phyloP scores from a whole-genome alignment of 345 rosid genomes.

The Pugionium dolabratum region DNA sequence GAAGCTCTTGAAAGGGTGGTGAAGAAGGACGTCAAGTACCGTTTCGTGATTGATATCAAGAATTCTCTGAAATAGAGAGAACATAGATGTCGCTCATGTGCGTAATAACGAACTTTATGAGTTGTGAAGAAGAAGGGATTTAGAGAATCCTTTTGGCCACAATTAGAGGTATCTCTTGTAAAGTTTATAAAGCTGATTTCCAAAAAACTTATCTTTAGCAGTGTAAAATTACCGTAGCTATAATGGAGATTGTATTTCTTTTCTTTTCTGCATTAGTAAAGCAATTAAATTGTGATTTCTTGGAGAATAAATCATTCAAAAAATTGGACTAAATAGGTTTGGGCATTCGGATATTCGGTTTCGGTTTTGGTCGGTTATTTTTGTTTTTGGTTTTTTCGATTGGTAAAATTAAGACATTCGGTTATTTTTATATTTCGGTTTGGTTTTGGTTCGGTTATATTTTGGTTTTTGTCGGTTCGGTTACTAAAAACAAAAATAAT shows the following conservation, averaged over 20 bases:
- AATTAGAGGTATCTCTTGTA: not conserved
- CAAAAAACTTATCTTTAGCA: conserved; percentile 5
- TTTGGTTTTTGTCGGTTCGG: too few species aligned
- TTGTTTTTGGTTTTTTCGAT: too few species aligned
- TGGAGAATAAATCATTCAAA: too few species aligned
- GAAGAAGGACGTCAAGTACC: conserved; percentile 74
- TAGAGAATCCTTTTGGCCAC: conserved; percentile 8
- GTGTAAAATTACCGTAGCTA: too few species aligned
- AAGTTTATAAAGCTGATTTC: not conserved
- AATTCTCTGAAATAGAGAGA: conserved; percentile 53
- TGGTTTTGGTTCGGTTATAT: too few species aligned
- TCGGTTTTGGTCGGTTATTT: too few species aligned
- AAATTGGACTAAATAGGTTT: too few species aligned
- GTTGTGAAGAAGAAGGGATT: conserved; percentile 1
- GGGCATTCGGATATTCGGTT: too few species aligned
- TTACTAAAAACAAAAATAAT: too few species aligned
- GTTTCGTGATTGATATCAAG: conserved; percentile 81
- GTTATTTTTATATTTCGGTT: too few species aligned
- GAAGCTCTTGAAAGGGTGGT: conserved; percentile 81
- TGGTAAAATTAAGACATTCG: too few species aligned
- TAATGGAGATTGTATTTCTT: not conserved
- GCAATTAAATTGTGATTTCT: too few species aligned
- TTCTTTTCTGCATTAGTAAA: not conserved
- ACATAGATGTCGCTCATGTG: not conserved
- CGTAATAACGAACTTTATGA: not conserved